phyloP scores from a whole-genome alignment of 805 yeast genomes.

The Kazachstania bromeliacearum region DNA sequence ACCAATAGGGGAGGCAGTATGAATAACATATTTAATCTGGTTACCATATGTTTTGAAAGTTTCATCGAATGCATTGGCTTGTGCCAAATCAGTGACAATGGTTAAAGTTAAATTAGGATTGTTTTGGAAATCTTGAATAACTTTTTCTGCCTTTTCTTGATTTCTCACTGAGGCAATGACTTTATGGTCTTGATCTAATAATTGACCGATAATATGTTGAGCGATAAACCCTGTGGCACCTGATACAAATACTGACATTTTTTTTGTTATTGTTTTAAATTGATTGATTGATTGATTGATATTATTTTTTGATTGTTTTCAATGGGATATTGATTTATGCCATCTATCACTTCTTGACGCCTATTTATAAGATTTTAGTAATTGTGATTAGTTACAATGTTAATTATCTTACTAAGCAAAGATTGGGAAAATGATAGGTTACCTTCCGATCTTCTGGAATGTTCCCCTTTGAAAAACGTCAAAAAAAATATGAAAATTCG shows the following conservation, averaged over 20 bases:
- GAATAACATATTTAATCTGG: constrained; percentile 46
- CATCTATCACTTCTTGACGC: too few relatives aligned
- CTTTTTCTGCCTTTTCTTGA: constrained; percentile 34
- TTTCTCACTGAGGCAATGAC: constrained; percentile 48
- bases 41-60: constrained; percentile 35
- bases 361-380: too few relatives aligned
- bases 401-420: too few relatives aligned
- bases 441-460: too few relatives aligned
- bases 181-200: constrained; percentile 31
- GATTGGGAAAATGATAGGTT: too few relatives aligned
- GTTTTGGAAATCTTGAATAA: constrained; percentile 26
- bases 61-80: constrained; percentile 37
- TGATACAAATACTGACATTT: constrained; percentile 35
- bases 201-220: constrained; percentile 36
- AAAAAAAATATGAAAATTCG: too few relatives aligned
- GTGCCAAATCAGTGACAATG: constrained; percentile 30
- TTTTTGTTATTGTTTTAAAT: too few relatives aligned
- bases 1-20: constrained; percentile 53
- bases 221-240: constrained; percentile 52
- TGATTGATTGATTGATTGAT: too few relatives aligned
- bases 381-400: too few relatives aligned
- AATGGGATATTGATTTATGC: too few relatives aligned
- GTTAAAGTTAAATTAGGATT: constrained; percentile 24
- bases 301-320: too few relatives aligned
- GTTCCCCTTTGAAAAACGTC: too few relatives aligned